Percentiles rank a stretch among this genome's conserved stretches.
Conservation (phyloP, 805 yeast species). For the Wickerhamiella domercqiae region DNA sequence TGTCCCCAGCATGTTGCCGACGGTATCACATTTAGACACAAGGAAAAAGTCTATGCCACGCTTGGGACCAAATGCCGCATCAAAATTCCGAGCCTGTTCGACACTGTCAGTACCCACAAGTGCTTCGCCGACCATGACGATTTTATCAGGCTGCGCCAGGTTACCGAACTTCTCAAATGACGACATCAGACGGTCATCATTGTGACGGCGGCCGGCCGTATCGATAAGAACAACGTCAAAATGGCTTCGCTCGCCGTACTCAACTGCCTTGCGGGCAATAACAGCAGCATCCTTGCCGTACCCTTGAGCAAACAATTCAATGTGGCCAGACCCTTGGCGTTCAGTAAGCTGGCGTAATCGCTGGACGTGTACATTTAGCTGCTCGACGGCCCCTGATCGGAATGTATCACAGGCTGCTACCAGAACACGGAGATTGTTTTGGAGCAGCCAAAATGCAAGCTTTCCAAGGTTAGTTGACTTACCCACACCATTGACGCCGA, state of each 20-base stretch:
- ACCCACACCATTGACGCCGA: constrained; percentile 97
- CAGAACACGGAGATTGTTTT: constrained; percentile 70
- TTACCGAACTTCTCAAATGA: constrained; percentile 89
- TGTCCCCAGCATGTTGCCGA: constrained; percentile 89
- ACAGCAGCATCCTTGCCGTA: constrained; percentile 96
- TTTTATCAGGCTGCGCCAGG: constrained; percentile 89
- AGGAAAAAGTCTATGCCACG: constrained; percentile 79
- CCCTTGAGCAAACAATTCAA: constrained; percentile 84
- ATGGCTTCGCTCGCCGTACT: constrained; percentile 49
- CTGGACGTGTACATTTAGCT: constrained; percentile 81
- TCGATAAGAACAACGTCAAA: constrained; percentile 86
- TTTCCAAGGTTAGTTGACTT: constrained; percentile 91
- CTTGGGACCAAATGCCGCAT: constrained; percentile 76
- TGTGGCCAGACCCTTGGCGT: constrained; percentile 30
- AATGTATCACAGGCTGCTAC: constrained; percentile 97
- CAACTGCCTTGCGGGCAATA: constrained; percentile 82
- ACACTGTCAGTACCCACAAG: constrained; percentile 95
- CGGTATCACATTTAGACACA: constrained; percentile 91
- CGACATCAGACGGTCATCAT: constrained; percentile 88
- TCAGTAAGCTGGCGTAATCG: constrained; percentile 58
- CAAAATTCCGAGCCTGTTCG: constrained; percentile 84
- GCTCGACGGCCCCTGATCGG: constrained; percentile 98
- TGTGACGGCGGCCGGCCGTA: constrained; percentile 95
- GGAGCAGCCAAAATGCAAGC: constrained; percentile 87
- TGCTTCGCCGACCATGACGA: constrained; percentile 98